A percentile compares a stretch with the other conserved stretches of the same genome.
phyloP scores from a whole-genome alignment of 768 basidiomycete species.

The Tephrocybe sp. region DNA sequence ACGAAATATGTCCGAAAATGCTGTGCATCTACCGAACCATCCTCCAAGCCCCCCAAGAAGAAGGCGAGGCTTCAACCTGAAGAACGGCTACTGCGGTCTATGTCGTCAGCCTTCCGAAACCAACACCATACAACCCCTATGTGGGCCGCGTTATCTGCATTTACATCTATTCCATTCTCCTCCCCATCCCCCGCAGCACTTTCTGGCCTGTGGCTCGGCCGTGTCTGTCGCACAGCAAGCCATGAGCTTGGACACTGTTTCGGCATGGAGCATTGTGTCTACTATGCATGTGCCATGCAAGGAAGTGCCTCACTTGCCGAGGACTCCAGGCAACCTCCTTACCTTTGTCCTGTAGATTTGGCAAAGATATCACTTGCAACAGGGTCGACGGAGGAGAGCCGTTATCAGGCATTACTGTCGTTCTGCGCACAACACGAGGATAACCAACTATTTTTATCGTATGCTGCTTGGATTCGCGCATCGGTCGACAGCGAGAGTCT shows the following conservation, averaged over 20 bases:
- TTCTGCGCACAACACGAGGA: slow-evolving; percentile 27
- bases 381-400: slow-evolving; percentile 17
- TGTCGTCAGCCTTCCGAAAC: not conserved
- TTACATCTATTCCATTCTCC: slow-evolving; percentile 6
- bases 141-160: slow-evolving; percentile 1
- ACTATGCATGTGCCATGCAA: slow-evolving; percentile 38
- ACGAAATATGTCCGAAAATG: slow-evolving; percentile 22
- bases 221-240: slow-evolving; percentile 34
- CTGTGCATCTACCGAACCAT: slow-evolving; percentile 1
- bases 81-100: not conserved
- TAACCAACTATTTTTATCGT: slow-evolving; percentile 28
- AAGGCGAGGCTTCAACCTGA: slow-evolving; percentile 3
- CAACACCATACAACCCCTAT: not conserved
- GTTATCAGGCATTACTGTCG: slow-evolving; percentile 24
- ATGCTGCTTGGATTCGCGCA: slow-evolving; percentile 19
- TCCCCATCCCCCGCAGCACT: slow-evolving; percentile 17
- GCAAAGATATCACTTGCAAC: slow-evolving; percentile 28
- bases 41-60: slow-evolving; percentile 12
- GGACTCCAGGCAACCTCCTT: slow-evolving; percentile 35
- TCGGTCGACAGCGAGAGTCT: not conserved
- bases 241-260: slow-evolving; percentile 44
- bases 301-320: slow-evolving; percentile 30
- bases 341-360: slow-evolving; percentile 33
- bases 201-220: slow-evolving; percentile 31
- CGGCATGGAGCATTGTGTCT: slow-evolving; percentile 38